Evolutionary conservation across 768 basidiomycete species (phyloP).

Genomic region (Steccherinum ochraceum): DNA sequence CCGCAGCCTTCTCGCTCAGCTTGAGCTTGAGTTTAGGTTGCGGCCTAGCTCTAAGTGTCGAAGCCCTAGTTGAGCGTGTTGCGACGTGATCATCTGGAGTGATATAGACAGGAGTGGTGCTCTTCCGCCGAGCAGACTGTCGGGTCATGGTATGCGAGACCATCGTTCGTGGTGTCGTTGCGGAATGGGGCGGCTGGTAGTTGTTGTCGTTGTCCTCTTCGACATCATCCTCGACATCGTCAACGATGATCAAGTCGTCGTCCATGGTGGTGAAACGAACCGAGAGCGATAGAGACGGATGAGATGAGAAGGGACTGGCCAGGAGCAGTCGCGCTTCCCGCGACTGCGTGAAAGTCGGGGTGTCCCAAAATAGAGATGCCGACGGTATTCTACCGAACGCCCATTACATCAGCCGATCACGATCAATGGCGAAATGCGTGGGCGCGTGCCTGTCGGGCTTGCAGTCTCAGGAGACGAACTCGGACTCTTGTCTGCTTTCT

Average conservation of each 20-base stretch:
- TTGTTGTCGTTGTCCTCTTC: conserved; percentile 11
- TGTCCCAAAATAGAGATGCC: too few species aligned
- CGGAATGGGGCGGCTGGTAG: conserved; percentile 2
- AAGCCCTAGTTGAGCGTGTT: conserved; percentile 19
- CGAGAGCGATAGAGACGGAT: too few species aligned
- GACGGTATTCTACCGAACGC: too few species aligned
- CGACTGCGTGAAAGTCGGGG: too few species aligned
- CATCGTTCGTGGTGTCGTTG: conserved; percentile 10
- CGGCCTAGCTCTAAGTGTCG: conserved; percentile 15
- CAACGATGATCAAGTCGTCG: conserved; percentile 22
- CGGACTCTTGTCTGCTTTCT: too few species aligned
- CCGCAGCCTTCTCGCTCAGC: conserved; percentile 75
- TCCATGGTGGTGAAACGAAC: conserved; percentile 9
- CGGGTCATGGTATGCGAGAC: conserved; percentile 12
- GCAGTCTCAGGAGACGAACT: too few species aligned
- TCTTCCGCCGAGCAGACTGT: conserved; percentile 11
- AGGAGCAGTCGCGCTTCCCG: too few species aligned
- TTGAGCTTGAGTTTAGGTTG: conserved; percentile 82
- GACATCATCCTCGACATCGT: conserved; percentile 19
- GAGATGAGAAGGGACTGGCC: too few species aligned
- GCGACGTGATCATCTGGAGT: conserved; percentile 16
- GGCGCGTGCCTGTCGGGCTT: too few species aligned
- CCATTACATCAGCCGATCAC: too few species aligned
- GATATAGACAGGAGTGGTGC: conserved; percentile 15
- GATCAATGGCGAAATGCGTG: too few species aligned